phyloP scores from a whole-genome alignment of 768 basidiomycete genomes.

The Lactifluus rugatus region DNA sequence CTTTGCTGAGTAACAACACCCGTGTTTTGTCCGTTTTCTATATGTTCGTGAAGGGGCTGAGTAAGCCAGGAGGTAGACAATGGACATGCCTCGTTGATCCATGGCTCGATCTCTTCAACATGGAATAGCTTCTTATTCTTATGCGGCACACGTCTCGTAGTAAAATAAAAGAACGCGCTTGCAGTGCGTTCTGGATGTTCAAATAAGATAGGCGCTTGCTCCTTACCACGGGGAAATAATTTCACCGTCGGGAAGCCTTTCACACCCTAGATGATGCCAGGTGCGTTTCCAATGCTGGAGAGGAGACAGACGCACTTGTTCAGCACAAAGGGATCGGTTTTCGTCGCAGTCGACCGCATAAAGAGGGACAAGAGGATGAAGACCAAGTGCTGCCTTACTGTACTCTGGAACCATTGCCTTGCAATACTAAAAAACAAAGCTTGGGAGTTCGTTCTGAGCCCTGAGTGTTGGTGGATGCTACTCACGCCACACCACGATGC shows the following conservation, averaged over 20 bases:
- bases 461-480: background rate
- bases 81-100: constrained; percentile 56
- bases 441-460: background rate
- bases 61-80: background rate
- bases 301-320: constrained; percentile 41
- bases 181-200: constrained; percentile 62
- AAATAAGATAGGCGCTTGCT: constrained; percentile 53
- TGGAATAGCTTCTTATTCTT: constrained; percentile 51
- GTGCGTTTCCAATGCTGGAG: background rate
- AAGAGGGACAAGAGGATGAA: constrained; percentile 74
- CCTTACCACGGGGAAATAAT: constrained; percentile 71
- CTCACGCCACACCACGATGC: constrained; percentile 92
- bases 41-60: background rate
- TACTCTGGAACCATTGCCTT: constrained; percentile 79
- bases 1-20: constrained; percentile 63
- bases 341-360: constrained; percentile 94
- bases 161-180: constrained; percentile 66
- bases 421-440: constrained; percentile 51
- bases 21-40: constrained; percentile 39
- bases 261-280: constrained; percentile 39
- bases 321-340: constrained; percentile 75
- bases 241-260: constrained; percentile 94
- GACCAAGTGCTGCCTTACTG: constrained; percentile 66
- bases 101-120: constrained; percentile 47
- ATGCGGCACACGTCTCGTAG: constrained; percentile 63